Evolutionary conservation across 1,284 basidiomycete genomes (phyloP).

Genomic region (Hymenochaete sp.): DNA sequence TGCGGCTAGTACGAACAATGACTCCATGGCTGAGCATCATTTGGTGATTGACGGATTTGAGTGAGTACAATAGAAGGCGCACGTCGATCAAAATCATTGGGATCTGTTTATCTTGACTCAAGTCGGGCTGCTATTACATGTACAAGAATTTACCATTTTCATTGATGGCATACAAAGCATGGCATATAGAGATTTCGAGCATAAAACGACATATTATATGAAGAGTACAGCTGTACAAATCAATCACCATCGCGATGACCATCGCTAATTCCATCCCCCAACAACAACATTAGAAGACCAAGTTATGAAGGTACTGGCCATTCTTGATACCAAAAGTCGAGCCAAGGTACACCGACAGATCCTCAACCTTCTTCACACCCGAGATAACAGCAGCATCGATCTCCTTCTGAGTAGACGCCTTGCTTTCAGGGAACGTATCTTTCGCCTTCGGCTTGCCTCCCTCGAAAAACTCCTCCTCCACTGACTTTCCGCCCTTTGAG

Average conservation of each 20-base stretch:
- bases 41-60: too few relatives aligned
- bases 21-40: too few relatives aligned
- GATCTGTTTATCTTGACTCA: too few relatives aligned
- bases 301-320: slow-evolving; percentile 85
- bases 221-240: too few relatives aligned
- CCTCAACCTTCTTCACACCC: slow-evolving; percentile 88
- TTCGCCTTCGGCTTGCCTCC: slow-evolving; percentile 91
- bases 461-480: slow-evolving; percentile 94
- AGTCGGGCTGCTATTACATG: too few relatives aligned
- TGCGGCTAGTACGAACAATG: too few relatives aligned
- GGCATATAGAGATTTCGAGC: slow-evolving; percentile 4
- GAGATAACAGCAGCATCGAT: slow-evolving; percentile 82
- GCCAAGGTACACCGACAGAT: slow-evolving; percentile 90
- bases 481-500: slow-evolving; percentile 61
- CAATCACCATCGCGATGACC: slow-evolving; percentile 20
- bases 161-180: background rate
- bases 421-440: slow-evolving; percentile 83
- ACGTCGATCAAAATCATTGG: too few relatives aligned
- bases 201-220: slow-evolving; percentile 1
- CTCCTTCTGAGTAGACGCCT: slow-evolving; percentile 89
- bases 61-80: too few relatives aligned
- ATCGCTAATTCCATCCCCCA: slow-evolving; percentile 14
- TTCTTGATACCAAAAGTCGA: slow-evolving; percentile 93
- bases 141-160: too few relatives aligned
- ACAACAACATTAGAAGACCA: slow-evolving; percentile 59